Evolutionary conservation across 768 basidiomycete species (phyloP).

Genomic region (Tricholoma sp.): DNA sequence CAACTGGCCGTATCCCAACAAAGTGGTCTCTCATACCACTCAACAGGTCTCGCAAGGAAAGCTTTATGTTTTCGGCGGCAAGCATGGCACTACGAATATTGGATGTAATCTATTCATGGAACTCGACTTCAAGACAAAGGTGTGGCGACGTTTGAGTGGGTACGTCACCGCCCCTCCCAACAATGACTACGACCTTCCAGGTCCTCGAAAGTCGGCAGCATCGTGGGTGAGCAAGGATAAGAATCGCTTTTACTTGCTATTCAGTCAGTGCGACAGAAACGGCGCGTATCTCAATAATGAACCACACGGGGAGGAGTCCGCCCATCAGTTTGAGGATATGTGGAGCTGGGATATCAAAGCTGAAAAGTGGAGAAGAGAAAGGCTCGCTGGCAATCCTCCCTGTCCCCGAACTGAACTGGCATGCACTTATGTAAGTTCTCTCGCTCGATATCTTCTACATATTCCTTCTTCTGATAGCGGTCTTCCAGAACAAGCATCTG

Average conservation of each 20-base stretch:
- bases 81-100: constrained; percentile 19
- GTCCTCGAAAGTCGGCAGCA: constrained; percentile 27
- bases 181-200: constrained; percentile 21
- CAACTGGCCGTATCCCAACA: constrained; percentile 21
- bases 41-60: constrained; percentile 24
- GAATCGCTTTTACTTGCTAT: constrained; percentile 28
- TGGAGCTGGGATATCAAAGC: constrained; percentile 28
- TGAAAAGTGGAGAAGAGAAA: constrained; percentile 24
- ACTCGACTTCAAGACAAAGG: constrained; percentile 27
- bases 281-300: constrained; percentile 20
- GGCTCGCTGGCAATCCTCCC: constrained; percentile 24
- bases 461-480: background rate
- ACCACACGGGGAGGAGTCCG: constrained; percentile 14
- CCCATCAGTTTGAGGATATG: constrained; percentile 20
- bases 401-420: constrained; percentile 26
- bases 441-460: background rate
- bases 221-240: constrained; percentile 28
- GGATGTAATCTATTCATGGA: constrained; percentile 35
- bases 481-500: constrained; percentile 26
- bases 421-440: constrained; percentile 21
- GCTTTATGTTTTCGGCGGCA: constrained; percentile 35
- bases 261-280: constrained; percentile 29
- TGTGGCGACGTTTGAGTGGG: constrained; percentile 18
- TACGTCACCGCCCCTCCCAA: constrained; percentile 12
- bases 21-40: constrained; percentile 9